Evolutionary conservation across 2,329 filamentous ascomycete genomes (phyloP), one percentile per base, ranked within the genome.

Genomic region (Aspergillus clavatus): DNA sequence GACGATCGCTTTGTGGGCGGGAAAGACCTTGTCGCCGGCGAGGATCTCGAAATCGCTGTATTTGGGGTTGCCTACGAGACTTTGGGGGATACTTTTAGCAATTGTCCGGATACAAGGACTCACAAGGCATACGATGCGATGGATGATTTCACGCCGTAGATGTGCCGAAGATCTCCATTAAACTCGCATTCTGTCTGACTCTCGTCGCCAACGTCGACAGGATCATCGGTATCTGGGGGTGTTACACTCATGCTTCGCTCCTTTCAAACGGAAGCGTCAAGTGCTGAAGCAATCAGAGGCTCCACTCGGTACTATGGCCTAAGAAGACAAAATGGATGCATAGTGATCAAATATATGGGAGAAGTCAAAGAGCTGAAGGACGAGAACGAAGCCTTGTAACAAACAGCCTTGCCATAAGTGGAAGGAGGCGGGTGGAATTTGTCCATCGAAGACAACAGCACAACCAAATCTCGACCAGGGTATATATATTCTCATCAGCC

Each of bases 401-500:
- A 18, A 4, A 16, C n/a, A n/a, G n/a, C n/a, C n/a, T 16, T 35
- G 11, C 16, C 31, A 11, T 4, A 35, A 35, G 19, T 35, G 31
- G 31, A 35, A 35, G 31, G 18, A 35, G 31, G 31, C 11, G 11
- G 4, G 18, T 12, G 7, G 19, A 21, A 35, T 3, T 16, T 16
- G 10, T 16, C 3, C 12, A 33, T 18, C 5, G 29, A 8, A 33
- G n/a, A 16, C 29, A 33, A 33, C 28, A 16, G 29, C n/a, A 4
- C 29, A 18, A 10, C 8, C 14, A 7, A 10, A 33, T 18, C 7
- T 18, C 7, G 10, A 14, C 23, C 35, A 45, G 41, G 45, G 45
- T 47, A 47, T 47, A 47, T n/a, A n/a, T n/a, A n/a, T n/a, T n/a
- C n/a, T 37, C 44, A 39, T 44, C 22, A 47, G 36, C 22, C 29